Conservation (phyloP, 2,329 filamentous ascomycete species). For the Paecilomyces sp. region DNA sequence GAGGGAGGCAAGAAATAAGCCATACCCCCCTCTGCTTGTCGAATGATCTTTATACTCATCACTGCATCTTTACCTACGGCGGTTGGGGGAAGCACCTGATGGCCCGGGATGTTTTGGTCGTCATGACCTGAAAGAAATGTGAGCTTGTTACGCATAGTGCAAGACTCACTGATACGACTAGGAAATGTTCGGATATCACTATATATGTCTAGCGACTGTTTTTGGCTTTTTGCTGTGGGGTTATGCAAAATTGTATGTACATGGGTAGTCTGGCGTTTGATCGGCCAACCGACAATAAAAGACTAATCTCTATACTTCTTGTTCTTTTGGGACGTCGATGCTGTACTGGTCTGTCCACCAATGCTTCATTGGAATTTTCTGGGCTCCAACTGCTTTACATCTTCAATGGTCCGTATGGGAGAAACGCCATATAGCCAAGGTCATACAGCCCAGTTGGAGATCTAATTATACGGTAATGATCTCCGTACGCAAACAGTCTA, state of each 20-base stretch:
- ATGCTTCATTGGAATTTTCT: neutral
- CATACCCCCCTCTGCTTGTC: neutral
- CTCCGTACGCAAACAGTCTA: neutral
- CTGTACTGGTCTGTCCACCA: neutral
- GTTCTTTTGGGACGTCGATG: neutral
- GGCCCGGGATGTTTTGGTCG: neutral
- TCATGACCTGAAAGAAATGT: neutral
- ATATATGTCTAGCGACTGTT: neutral
- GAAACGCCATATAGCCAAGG: neutral
- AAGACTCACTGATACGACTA: neutral
- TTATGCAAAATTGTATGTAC: neutral
- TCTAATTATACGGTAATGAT: neutral
- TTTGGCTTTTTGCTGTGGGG: neutral
- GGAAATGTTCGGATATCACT: neutral
- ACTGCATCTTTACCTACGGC: neutral
- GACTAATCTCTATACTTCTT: neutral
- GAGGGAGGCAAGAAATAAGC: slow-evolving; percentile 11
- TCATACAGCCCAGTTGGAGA: neutral
- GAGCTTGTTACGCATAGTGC: neutral
- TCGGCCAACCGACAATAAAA: neutral
- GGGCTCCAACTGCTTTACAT: neutral
- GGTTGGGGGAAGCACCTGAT: neutral
- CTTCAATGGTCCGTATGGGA: neutral
- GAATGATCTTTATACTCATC: neutral
- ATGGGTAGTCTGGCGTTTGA: neutral